Evolutionary conservation across 768 basidiomycete genomes (phyloP), one percentile per base, ranked within the genome.

Genomic region (Dendrothele bispora): DNA sequence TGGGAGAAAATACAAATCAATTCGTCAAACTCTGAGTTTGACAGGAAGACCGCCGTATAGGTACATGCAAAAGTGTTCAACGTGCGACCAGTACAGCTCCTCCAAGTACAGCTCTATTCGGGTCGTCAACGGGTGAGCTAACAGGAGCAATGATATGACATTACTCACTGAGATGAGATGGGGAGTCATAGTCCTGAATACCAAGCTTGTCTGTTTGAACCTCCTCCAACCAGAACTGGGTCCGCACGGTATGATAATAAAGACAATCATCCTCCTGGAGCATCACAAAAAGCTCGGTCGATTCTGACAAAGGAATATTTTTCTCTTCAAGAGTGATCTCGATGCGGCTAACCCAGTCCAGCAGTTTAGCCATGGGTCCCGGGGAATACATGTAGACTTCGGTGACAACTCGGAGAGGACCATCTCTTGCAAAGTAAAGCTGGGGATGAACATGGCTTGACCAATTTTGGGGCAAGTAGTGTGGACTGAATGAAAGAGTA

Each of bases 1-100:
- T 86, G 83, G 24, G 76, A 69, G 39, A 85, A 73, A 1, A 82
- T 66, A 34, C 72, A 65, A 39, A 75, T 73, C 7, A 83, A 67
- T 18, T 81, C 75, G n/a, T 78, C 72, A 14, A 82, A n/a, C n/a
- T n/a, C n/a, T 53, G 4, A 61, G 54, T 17, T 57, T 45, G 20
- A 54, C 53, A 7, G 62, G 57, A 4, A 82, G 55, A 2, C 65
- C 58, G 11, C 61, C 55, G 10, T n/a, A n/a, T n/a, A 71, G 52
- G 52, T 86, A 84, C 65, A 77, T 79, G 0, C 81, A 82, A 59
- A 82, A 85, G 50, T 69, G 77, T 54, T 86, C 83, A 15, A 83
- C 61, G 50, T 88, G 85, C 1, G 56, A 56, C 85, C 84, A 86
- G 48, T 82, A 86, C 14, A 79, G 63, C 21, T 73, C 71, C 38